phyloP scores from a whole-genome alignment of 1,139 yeast genomes.

The Taphrina wiesneri region DNA sequence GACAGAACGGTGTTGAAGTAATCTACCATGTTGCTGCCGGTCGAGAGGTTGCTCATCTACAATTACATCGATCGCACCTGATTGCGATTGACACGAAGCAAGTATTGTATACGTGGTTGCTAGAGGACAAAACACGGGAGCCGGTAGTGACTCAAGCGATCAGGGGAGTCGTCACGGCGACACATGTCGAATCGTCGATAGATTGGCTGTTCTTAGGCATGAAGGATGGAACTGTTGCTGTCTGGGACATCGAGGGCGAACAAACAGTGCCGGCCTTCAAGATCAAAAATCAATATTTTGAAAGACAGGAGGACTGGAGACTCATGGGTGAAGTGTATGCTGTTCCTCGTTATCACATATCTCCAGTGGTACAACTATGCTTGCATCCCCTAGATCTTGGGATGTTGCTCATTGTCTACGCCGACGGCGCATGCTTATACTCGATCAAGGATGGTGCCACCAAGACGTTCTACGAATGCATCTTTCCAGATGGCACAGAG shows the following conservation, averaged over 20 bases:
- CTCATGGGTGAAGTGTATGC: constrained; percentile 42
- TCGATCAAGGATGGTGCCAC: constrained; percentile 64
- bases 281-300: constrained; percentile 70
- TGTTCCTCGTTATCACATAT: constrained; percentile 40
- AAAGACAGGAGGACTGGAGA: constrained; percentile 36
- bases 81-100: constrained; percentile 63
- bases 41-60: constrained; percentile 57
- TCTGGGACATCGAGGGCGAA: constrained; percentile 85
- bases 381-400: constrained; percentile 93
- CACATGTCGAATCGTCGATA: constrained; percentile 78
- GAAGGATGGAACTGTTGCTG: constrained; percentile 68
- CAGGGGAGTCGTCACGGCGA: constrained; percentile 65
- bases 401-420: constrained; percentile 68
- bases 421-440: constrained; percentile 67
- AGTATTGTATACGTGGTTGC: constrained; percentile 65
- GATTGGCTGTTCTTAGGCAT: constrained; percentile 86
- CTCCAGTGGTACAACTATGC: constrained; percentile 65
- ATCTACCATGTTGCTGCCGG: constrained; percentile 54
- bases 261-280: constrained; percentile 59
- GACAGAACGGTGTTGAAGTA: constrained; percentile 79
- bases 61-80: constrained; percentile 78
- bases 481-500: constrained; percentile 63
- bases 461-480: constrained; percentile 59
- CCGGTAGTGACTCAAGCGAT: constrained; percentile 42
- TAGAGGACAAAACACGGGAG: constrained; percentile 54